Evolutionary conservation across 306 rosid species (phyloP).

Genomic region (Gillenia trifoliata): DNA sequence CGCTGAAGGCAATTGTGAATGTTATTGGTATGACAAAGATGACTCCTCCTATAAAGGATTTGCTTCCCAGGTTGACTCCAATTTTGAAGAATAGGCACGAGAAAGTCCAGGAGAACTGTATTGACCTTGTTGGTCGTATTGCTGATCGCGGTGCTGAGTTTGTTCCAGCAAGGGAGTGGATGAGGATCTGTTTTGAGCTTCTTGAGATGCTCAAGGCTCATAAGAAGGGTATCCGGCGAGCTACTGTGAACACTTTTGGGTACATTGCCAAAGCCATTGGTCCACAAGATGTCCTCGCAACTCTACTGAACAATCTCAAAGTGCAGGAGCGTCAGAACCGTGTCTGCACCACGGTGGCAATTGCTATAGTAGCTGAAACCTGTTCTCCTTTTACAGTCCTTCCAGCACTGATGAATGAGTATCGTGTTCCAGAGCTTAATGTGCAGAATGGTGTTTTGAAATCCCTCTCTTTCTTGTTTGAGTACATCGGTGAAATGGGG

Average conservation of each 20-base stretch:
- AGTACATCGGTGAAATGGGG: conserved; percentile 99
- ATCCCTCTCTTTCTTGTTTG: conserved; percentile 87
- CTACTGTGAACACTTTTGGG: conserved; percentile 86
- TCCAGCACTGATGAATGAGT: conserved; percentile 94
- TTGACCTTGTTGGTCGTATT: conserved; percentile 90
- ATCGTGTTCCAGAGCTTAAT: conserved; percentile 93
- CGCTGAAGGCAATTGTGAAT: conserved; percentile 92
- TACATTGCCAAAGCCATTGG: conserved; percentile 95
- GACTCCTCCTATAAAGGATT: conserved; percentile 95
- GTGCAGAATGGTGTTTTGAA: conserved; percentile 94
- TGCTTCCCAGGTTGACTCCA: conserved; percentile 94
- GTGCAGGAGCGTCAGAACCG: conserved; percentile 98
- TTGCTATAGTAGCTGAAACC: conserved; percentile 92
- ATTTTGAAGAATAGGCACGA: conserved; percentile 95
- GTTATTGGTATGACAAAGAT: conserved; percentile 99
- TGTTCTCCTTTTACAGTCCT: conserved; percentile 91
- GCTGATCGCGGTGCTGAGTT: conserved; percentile 98
- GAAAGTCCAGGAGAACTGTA: conserved; percentile 96
- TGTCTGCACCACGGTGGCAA: conserved; percentile 94
- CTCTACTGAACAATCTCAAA: conserved; percentile 76
- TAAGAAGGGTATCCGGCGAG: conserved; percentile 92
- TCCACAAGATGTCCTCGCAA: conserved; percentile 88
- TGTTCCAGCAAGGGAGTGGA: conserved; percentile 96
- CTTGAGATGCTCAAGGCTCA: conserved; percentile 99
- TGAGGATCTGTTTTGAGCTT: conserved; percentile 96